Evolutionary conservation across 495 filamentous ascomycete genomes (phyloP), one percentile per base, ranked within the genome.

Genomic region (Podospora fimiseda): DNA sequence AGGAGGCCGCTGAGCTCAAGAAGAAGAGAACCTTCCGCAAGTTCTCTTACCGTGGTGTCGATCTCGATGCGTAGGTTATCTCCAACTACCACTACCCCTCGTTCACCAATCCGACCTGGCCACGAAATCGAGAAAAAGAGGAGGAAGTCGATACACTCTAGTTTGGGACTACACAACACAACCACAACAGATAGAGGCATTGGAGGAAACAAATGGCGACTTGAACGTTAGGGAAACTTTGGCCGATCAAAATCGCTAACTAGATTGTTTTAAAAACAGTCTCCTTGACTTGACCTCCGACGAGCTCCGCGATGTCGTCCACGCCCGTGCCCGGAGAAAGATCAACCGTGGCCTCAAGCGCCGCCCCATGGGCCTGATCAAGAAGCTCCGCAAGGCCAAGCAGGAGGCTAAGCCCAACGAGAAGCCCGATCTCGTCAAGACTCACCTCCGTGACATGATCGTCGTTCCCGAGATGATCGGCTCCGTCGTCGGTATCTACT

Each of bases 311-410:
- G 90, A 96, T 84, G 85, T 98, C 69, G 91, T 98, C 62, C 93
- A 98, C 82, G 91, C 93, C 66, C 93, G 93, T 71, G 93, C 93
- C 70, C 93, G 93, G 74, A 84, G 93, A 72, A 85, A 94, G 72
- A 96, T 98, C 87, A 96, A 97, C 86, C 90, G 93, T 54, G 93
- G 93, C 63, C 84, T 98, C 57, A 97, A 97, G 85, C 93, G 93
- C 80, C 95, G 95, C 84, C 93, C 93, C 70, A 96, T 97, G 93
- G 94, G 94, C 63, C 80, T 98, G 63, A 97, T 98, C 82, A 96
- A 96, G 85, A 97, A 96, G 83, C 87, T 98, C 64, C 93, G 93
- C 75, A 96, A 95, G 80, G 86, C 93, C 67, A 98, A 98, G 88
- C 91, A 96, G 77, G 92, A 97, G 82, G 93, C 93, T 62, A 93